Conservation (phyloP, 139 green algal genomes). For the Coccomyxa sp. region DNA sequence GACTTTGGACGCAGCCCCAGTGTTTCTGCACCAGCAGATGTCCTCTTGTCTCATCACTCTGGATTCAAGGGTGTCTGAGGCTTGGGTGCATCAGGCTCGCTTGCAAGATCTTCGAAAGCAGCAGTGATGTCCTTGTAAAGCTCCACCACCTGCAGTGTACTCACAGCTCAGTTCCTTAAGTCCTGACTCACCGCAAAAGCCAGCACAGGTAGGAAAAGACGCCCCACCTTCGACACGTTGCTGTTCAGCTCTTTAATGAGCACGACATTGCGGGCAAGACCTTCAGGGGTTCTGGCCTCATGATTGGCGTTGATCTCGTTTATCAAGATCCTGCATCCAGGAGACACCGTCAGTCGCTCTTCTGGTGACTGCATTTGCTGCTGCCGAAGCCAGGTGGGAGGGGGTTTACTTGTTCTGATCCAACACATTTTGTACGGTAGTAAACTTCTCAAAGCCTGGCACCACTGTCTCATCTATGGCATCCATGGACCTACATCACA, state of each 20-base stretch:
- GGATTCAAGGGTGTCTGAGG: too few species aligned
- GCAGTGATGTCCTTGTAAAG: conserved; percentile 36
- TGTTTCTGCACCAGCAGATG: too few species aligned
- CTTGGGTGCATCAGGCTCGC: background rate
- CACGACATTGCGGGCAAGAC: conserved; percentile 43
- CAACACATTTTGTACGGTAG: conserved; percentile 36
- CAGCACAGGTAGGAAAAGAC: too few species aligned
- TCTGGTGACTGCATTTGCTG: background rate
- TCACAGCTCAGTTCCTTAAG: background rate
- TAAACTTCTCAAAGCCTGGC: conserved; percentile 37
- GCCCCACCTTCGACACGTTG: conserved; percentile 46
- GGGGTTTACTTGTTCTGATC: conserved; percentile 44
- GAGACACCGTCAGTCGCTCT: background rate
- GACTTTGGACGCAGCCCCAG: too few species aligned
- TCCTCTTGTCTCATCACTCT: too few species aligned
- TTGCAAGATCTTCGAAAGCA: conserved; percentile 22
- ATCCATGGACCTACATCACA: too few species aligned
- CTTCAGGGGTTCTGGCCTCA: conserved; percentile 36
- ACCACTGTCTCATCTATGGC: background rate
- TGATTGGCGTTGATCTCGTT: conserved; percentile 61
- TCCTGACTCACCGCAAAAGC: background rate
- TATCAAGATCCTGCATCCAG: conserved; percentile 37
- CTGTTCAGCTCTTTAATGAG: conserved; percentile 54
- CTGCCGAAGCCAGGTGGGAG: background rate
- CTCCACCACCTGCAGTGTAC: conserved; percentile 27